Evolutionary conservation across 176 grass and related monocot genomes (phyloP).

Genomic region (Leersia perrieri): DNA sequence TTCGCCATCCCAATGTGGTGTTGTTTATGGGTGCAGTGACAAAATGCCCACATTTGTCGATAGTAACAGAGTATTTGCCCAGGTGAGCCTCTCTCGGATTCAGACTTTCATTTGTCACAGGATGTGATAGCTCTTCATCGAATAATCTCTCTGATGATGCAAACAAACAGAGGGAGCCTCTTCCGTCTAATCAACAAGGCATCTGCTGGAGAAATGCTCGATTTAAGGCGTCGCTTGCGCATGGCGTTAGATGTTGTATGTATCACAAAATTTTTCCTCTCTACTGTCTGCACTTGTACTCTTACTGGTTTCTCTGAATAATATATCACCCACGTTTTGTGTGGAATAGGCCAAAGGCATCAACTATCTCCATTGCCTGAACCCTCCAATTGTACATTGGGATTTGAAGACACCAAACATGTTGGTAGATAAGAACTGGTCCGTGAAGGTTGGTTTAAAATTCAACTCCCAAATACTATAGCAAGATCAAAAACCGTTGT

Average conservation of each 20-base stretch:
- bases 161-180: constrained; percentile 76
- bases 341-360: constrained; percentile 81
- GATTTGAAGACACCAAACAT: constrained; percentile 97
- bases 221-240: constrained; percentile 67
- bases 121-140: not conserved
- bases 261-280: not conserved
- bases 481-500: not conserved
- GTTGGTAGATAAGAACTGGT: constrained; percentile 96
- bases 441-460: constrained; percentile 66
- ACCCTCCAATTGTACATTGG: constrained; percentile 97
- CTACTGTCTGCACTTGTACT: not conserved
- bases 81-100: constrained; percentile 38
- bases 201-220: constrained; percentile 69
- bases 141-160: constrained; percentile 2
- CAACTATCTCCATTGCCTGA: constrained; percentile 96
- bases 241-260: constrained; percentile 90
- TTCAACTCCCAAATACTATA: constrained; percentile 9
- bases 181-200: constrained; percentile 77
- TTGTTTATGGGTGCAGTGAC: constrained; percentile 95
- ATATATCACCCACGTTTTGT: not conserved
- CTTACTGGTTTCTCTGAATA: not conserved
- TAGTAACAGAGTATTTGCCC: constrained; percentile 91
- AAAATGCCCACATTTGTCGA: constrained; percentile 76
- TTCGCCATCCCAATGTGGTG: constrained; percentile 85
- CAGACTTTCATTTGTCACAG: not conserved